Percentiles rank a stretch among this genome's conserved stretches.
These are phyloP conservation scores for Saccharomycopsis sp. DNA, from an alignment of 805 yeast species.

Conservation along the genomic window DNA sequence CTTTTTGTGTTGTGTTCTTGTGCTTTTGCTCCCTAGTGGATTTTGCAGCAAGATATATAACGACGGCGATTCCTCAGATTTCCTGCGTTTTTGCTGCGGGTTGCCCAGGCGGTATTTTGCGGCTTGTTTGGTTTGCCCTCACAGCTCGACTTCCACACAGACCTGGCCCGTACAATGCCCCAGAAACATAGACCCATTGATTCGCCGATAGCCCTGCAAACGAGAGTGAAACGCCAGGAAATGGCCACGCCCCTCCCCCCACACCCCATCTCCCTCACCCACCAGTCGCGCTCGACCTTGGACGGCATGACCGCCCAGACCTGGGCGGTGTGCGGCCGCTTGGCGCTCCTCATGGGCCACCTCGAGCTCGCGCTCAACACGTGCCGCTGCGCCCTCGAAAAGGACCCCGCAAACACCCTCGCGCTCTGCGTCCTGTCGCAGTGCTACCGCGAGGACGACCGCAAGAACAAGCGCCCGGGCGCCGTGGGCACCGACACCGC, in stretches of 20 bases:
- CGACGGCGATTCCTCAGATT: too few species aligned
- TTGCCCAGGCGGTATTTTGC: too few species aligned
- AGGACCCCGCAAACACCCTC: conserved; percentile 33
- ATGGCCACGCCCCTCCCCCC: conserved; percentile 1
- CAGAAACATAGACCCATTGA: conserved; percentile 15
- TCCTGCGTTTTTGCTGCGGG: too few species aligned
- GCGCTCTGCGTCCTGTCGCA: conserved; percentile 41
- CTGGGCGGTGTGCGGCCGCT: conserved; percentile 19
- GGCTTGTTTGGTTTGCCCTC: too few species aligned
- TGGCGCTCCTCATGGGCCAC: conserved; percentile 17
- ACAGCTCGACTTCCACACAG: too few species aligned
- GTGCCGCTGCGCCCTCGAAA: conserved; percentile 37
- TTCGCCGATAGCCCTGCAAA: conserved; percentile 13
- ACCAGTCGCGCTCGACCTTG: background rate
- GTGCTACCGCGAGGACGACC: conserved; percentile 35
- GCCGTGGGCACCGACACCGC: conserved; percentile 36
- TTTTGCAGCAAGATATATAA: background rate
- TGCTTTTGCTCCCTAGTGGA: background rate
- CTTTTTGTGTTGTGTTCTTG: too few species aligned
- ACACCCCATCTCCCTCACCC: background rate
- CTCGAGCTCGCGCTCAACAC: conserved; percentile 36
- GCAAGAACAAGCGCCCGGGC: conserved; percentile 31
- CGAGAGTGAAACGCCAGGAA: conserved; percentile 18
- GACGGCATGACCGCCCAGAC: conserved; percentile 4
- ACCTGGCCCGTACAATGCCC: too few species aligned